A percentile compares a stretch with the other conserved stretches of the same genome.
Evolutionary conservation across 164 flowering plant genomes (phyloP).

Genomic region (Cinnamomum chago): DNA sequence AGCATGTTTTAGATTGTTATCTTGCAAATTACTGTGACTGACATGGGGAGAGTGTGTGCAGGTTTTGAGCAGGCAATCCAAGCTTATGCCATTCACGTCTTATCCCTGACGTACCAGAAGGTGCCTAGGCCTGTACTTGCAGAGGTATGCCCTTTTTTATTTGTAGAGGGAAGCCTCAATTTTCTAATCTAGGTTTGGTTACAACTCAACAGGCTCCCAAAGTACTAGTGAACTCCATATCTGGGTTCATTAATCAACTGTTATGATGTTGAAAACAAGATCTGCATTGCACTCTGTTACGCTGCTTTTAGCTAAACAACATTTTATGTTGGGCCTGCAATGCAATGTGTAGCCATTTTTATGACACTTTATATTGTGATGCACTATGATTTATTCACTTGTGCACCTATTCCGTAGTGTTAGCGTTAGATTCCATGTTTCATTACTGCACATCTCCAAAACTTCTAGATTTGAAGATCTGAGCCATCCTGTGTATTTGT

Average conservation of each 20-base stretch:
- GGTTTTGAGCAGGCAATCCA: slow-evolving; percentile 99
- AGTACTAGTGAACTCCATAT: neutral
- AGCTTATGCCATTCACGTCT: slow-evolving; percentile 80
- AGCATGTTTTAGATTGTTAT: neutral
- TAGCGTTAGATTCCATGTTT: neutral
- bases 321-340: neutral
- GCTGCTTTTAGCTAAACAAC: neutral
- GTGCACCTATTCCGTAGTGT: neutral
- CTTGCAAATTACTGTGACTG: slow-evolving; percentile 6
- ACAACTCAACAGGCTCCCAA: neutral
- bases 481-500: neutral
- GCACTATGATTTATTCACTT: neutral
- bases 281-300: neutral
- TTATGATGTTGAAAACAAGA: neutral
- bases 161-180: too few species aligned
- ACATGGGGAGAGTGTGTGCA: slow-evolving; percentile 27
- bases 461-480: neutral
- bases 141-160: slow-evolving; percentile 50
- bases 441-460: neutral
- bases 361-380: neutral
- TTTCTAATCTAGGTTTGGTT: neutral
- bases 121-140: slow-evolving; percentile 86
- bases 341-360: neutral
- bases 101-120: slow-evolving; percentile 85
- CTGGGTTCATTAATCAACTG: neutral